These are phyloP conservation scores for Naganishia cerealis DNA, from an alignment of 1,284 basidiomycete genomes.

Conservation along the genomic window DNA sequence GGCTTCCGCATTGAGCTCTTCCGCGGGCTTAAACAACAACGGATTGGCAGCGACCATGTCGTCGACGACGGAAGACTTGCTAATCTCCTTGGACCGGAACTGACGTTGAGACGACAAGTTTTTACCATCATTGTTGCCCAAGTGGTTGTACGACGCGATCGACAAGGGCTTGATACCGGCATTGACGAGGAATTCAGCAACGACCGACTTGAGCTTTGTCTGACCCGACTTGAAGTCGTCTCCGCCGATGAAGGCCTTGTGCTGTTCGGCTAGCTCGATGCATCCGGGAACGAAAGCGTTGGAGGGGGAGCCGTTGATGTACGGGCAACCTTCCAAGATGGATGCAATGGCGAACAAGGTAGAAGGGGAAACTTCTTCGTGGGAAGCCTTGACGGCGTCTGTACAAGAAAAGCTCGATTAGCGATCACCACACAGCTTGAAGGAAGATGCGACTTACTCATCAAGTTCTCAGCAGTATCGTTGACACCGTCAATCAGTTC, in stretches of 20 bases:
- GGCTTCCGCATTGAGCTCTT: constrained; percentile 45
- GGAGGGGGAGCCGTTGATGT: constrained; percentile 97
- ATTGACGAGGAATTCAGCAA: constrained; percentile 97
- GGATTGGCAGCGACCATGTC: constrained; percentile 94
- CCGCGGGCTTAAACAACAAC: constrained; percentile 73
- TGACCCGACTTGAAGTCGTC: constrained; percentile 96
- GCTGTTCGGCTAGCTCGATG: constrained; percentile 85
- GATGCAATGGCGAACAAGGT: constrained; percentile 93
- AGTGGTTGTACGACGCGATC: constrained; percentile 96
- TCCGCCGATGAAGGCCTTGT: constrained; percentile 91
- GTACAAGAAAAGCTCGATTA: not conserved
- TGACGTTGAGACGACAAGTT: constrained; percentile 89
- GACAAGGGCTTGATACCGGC: constrained; percentile 97
- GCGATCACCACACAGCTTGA: not conserved
- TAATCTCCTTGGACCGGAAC: constrained; percentile 98
- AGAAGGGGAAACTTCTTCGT: constrained; percentile 90
- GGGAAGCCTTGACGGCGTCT: constrained; percentile 74
- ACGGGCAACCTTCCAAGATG: constrained; percentile 91
- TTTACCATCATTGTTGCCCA: constrained; percentile 96
- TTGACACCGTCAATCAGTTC: constrained; percentile 92
- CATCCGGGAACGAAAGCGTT: constrained; percentile 98
- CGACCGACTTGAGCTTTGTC: constrained; percentile 90
- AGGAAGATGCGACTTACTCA: constrained; percentile 52
- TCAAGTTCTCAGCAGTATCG: constrained; percentile 87
- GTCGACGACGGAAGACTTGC: constrained; percentile 90